Evolutionary conservation across 164 flowering plant genomes (phyloP).

Genomic region (Santalum album): DNA sequence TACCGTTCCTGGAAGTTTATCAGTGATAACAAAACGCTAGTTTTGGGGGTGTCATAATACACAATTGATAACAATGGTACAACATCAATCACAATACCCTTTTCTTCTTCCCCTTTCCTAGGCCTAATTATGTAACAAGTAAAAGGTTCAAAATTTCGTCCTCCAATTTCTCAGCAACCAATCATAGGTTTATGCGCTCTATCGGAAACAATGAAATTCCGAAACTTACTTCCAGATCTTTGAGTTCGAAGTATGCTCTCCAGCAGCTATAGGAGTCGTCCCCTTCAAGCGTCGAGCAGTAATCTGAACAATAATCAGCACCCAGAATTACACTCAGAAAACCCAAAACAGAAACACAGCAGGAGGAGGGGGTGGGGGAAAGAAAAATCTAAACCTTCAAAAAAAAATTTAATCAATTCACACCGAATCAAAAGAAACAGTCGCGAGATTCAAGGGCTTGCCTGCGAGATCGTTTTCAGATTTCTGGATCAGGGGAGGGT

Average conservation of each 20-base stretch:
- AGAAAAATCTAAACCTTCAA: background rate
- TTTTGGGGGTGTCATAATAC: too few relatives aligned
- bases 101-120: too few relatives aligned
- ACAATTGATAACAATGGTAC: too few relatives aligned
- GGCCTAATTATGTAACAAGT: too few relatives aligned
- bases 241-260: conserved; percentile 78
- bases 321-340: background rate
- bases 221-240: conserved; percentile 66
- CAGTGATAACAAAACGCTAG: too few relatives aligned
- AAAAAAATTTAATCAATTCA: background rate
- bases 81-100: too few relatives aligned
- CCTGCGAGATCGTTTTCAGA: conserved; percentile 58
- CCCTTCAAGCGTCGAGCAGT: conserved; percentile 81
- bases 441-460: background rate
- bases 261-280: conserved; percentile 75
- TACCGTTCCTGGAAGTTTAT: too few relatives aligned
- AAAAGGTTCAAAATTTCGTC: background rate
- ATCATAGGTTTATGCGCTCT: too few relatives aligned
- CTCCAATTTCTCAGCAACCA: background rate
- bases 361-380: background rate
- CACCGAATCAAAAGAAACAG: background rate
- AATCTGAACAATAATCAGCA: conserved; percentile 35
- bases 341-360: background rate
- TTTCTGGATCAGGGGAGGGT: conserved; percentile 68
- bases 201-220: background rate